A percentile compares a stretch with the other conserved stretches of the same genome.
Evolutionary conservation across 352 stramenopile genomes (phyloP).

Genomic region (Elongisporangium prolatum): DNA sequence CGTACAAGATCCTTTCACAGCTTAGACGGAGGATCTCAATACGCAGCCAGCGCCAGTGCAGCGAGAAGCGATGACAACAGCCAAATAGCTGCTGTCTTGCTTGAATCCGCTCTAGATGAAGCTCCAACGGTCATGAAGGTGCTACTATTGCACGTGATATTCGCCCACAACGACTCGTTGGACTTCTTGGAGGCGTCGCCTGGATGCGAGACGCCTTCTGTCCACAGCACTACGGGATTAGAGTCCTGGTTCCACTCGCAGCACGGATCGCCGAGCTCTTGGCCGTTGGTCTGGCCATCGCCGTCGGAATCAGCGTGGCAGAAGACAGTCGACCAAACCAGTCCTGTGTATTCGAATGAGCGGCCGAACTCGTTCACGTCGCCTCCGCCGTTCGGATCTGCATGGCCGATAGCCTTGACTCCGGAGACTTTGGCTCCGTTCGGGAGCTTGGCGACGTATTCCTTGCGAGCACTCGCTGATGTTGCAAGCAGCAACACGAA

Average conservation of each 20-base stretch:
- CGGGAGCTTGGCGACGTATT: constrained; percentile 17
- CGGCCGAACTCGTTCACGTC: constrained; percentile 19
- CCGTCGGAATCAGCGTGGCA: constrained; percentile 31
- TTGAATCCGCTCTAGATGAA: not conserved
- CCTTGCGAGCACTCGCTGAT: constrained; percentile 5
- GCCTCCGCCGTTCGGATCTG: constrained; percentile 4
- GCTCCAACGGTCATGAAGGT: not conserved
- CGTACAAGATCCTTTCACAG: too few species aligned
- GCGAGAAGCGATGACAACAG: not conserved
- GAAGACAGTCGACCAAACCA: constrained; percentile 25
- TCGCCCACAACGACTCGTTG: constrained; percentile 21
- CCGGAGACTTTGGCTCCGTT: constrained; percentile 25
- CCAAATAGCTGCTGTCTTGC: not conserved
- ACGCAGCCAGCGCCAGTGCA: not conserved
- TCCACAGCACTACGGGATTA: constrained; percentile 12
- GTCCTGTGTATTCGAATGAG: constrained; percentile 15
- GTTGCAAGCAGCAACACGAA: not conserved
- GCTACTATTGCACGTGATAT: constrained; percentile 15
- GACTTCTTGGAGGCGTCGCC: constrained; percentile 20
- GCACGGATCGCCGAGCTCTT: constrained; percentile 58
- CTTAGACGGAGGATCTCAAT: too few species aligned
- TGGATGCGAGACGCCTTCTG: constrained; percentile 24
- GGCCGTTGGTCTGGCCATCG: constrained; percentile 50
- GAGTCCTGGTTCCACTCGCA: constrained; percentile 20
- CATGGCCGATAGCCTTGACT: constrained; percentile 20